These are phyloP conservation scores for Ogataea hybrid DNA, from an alignment of 1,139 yeast genomes.

Conservation along the genomic window DNA sequence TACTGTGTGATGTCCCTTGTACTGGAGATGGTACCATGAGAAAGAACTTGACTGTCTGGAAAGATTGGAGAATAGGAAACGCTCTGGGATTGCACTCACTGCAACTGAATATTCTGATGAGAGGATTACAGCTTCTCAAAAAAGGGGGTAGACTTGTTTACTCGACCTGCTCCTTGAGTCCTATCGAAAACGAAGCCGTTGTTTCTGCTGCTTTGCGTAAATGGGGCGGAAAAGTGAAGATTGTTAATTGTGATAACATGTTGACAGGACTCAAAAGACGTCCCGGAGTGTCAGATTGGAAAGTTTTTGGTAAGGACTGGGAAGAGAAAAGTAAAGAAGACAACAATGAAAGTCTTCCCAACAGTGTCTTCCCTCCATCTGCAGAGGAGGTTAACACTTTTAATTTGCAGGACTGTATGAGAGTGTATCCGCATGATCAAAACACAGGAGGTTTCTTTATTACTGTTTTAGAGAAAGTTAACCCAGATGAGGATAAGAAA, in stretches of 20 bases:
- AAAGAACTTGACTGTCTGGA: slow-evolving; percentile 95
- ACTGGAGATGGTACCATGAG: slow-evolving; percentile 99
- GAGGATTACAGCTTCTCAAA: slow-evolving; percentile 88
- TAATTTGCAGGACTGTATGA: slow-evolving; percentile 74
- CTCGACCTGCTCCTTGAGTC: slow-evolving; percentile 94
- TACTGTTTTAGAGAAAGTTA: slow-evolving; percentile 80
- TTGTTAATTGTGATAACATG: slow-evolving; percentile 70
- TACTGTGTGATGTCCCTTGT: slow-evolving; percentile 98
- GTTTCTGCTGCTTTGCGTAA: slow-evolving; percentile 87
- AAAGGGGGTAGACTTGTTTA: slow-evolving; percentile 92
- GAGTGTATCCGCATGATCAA: slow-evolving; percentile 97
- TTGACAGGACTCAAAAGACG: slow-evolving; percentile 79
- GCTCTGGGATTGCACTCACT: slow-evolving; percentile 86
- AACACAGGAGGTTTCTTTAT: slow-evolving; percentile 98
- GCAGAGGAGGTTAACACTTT: slow-evolving; percentile 64
- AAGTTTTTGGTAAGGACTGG: slow-evolving; percentile 80
- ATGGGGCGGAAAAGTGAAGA: slow-evolving; percentile 56
- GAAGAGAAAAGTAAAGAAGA: slow-evolving; percentile 41
- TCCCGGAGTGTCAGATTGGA: slow-evolving; percentile 78
- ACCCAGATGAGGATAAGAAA: slow-evolving; percentile 19
- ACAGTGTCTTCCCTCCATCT: slow-evolving; percentile 77
- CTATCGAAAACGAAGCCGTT: slow-evolving; percentile 96
- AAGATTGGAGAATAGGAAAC: slow-evolving; percentile 87
- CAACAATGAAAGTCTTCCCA: slow-evolving; percentile 47
- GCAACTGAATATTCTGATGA: slow-evolving; percentile 81